Evolutionary conservation across 1,284 basidiomycete genomes (phyloP).

Genomic region (Hymenochaete sp.): DNA sequence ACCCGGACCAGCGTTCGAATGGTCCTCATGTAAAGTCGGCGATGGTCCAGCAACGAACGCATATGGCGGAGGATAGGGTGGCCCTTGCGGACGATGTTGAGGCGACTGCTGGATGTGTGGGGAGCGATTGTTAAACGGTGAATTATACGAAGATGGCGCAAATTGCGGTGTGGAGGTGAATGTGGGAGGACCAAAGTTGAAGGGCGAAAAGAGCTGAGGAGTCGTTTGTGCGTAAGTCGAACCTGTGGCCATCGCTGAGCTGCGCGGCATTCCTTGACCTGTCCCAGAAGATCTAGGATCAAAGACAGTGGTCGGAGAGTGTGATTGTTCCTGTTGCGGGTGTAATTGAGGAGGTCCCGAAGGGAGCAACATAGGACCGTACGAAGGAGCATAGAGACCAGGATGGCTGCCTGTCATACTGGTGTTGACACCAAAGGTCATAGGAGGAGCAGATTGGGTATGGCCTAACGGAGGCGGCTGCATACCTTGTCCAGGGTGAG

Average conservation of each 20-base stretch:
- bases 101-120: constrained; percentile 29
- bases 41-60: constrained; percentile 15
- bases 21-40: constrained; percentile 26
- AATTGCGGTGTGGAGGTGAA: constrained; percentile 31
- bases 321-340: too few relatives aligned
- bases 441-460: constrained; percentile 22
- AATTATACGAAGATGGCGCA: constrained; percentile 33
- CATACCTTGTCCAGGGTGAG: too few relatives aligned
- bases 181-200: constrained; percentile 32
- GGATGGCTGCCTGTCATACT: too few relatives aligned
- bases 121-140: constrained; percentile 32
- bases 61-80: constrained; percentile 33
- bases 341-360: too few relatives aligned
- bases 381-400: constrained; percentile 18
- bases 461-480: constrained; percentile 23
- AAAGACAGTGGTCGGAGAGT: constrained; percentile 9
- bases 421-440: constrained; percentile 25
- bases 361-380: constrained; percentile 6
- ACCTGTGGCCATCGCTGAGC: constrained; percentile 28
- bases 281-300: constrained; percentile 12
- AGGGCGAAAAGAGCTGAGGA: constrained; percentile 29
- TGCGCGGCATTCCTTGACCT: constrained; percentile 7
- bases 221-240: constrained; percentile 14
- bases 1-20: too few relatives aligned
- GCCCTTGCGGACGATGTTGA: constrained; percentile 25